Percentiles rank a stretch among this genome's conserved stretches.
phyloP scores from a whole-genome alignment of 2,329 filamentous ascomycete species.

The Claviceps pazoutovae region DNA sequence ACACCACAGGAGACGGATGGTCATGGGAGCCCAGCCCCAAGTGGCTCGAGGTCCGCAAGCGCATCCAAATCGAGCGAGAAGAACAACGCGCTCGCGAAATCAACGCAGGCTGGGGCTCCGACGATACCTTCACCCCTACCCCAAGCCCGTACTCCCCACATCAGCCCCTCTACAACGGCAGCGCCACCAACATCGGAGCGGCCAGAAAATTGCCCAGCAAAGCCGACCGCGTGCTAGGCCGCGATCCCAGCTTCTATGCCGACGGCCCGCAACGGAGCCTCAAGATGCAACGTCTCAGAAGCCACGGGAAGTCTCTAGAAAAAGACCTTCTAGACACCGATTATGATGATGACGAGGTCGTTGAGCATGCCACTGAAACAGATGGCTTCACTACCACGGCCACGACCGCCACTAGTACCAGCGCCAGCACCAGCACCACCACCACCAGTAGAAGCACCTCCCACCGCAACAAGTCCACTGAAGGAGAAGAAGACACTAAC shows the following conservation, averaged over 20 bases:
- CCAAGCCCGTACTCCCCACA: neutral
- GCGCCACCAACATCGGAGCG: constrained; percentile 7
- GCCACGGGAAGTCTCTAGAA: constrained; percentile 29
- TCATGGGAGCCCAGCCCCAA: constrained; percentile 72
- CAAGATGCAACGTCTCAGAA: constrained; percentile 33
- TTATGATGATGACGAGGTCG: constrained; percentile 10
- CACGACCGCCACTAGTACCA: constrained; percentile 2
- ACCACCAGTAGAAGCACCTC: constrained; percentile 7
- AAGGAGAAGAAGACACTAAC: constrained; percentile 20
- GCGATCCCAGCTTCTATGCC: constrained; percentile 40
- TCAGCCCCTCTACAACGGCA: neutral
- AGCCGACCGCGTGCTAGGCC: constrained; percentile 43
- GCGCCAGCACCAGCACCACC: constrained; percentile 3
- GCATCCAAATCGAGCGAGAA: constrained; percentile 41
- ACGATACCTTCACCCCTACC: constrained; percentile 1
- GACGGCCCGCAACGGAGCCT: constrained; percentile 29
- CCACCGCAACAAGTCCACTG: constrained; percentile 12
- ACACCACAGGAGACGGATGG: constrained; percentile 87
- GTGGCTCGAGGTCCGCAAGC: constrained; percentile 61
- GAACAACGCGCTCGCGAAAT: constrained; percentile 50
- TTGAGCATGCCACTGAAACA: constrained; percentile 8
- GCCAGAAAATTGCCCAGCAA: constrained; percentile 34
- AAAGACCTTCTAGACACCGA: constrained; percentile 28
- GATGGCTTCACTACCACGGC: neutral
- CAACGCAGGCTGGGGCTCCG: constrained; percentile 51